Conservation (phyloP, 441 rosid genomes). For the Syzygium malaccense region DNA sequence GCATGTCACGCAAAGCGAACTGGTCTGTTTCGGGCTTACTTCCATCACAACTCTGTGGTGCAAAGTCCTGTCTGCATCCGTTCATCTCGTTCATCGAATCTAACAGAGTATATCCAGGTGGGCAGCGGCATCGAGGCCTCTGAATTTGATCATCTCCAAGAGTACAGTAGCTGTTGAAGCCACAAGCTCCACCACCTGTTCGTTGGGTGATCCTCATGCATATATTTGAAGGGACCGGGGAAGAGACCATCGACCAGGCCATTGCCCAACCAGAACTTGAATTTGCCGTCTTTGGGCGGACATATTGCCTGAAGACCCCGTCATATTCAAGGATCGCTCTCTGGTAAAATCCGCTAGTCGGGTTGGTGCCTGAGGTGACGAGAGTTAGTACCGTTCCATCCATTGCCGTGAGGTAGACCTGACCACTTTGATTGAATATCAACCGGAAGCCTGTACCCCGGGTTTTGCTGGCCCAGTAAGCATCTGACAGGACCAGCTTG, state of each 20-base stretch:
- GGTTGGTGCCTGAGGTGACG: constrained; percentile 7
- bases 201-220: neutral
- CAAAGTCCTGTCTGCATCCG: constrained; percentile 23
- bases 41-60: constrained; percentile 1
- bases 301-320: constrained; percentile 26
- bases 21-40: constrained; percentile 2
- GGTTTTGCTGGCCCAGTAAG: neutral
- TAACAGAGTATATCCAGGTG: constrained; percentile 10
- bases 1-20: constrained; percentile 6
- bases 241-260: too few species aligned
- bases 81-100: constrained; percentile 15
- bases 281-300: constrained; percentile 11
- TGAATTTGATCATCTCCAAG: neutral
- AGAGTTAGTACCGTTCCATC: neutral
- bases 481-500: neutral
- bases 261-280: neutral
- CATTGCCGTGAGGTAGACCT: neutral
- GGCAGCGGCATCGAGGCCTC: constrained; percentile 26
- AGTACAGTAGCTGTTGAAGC: constrained; percentile 24
- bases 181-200: constrained; percentile 19
- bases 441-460: fast-evolving
- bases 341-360: constrained; percentile 9
- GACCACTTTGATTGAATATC: neutral
- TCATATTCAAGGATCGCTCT: constrained; percentile 27
- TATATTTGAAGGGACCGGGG: too few species aligned